Percentiles rank a stretch among this genome's conserved stretches.
Evolutionary conservation across 164 flowering plant species (phyloP).

Genomic region (Umbilicus rupestris): DNA sequence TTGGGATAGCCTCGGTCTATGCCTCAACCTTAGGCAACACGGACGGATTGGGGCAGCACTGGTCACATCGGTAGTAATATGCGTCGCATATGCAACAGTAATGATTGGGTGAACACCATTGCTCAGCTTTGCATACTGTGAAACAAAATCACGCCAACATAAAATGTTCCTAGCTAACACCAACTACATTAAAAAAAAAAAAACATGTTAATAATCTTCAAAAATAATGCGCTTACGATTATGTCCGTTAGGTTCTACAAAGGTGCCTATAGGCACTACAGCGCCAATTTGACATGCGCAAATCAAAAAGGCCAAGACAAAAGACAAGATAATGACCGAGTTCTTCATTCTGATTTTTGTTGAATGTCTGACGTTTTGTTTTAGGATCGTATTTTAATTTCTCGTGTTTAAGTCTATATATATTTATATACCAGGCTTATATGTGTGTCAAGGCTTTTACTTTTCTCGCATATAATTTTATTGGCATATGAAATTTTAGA

Average conservation of each 20-base stretch:
- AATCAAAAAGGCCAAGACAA: background rate
- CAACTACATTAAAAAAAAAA: background rate
- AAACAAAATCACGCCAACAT: background rate
- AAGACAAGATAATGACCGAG: background rate
- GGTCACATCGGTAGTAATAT: background rate
- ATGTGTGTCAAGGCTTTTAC: background rate
- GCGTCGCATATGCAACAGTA: slow-evolving; percentile 5
- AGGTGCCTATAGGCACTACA: background rate
- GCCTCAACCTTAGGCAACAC: background rate
- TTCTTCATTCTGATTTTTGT: background rate
- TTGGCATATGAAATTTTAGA: background rate
- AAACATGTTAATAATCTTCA: background rate
- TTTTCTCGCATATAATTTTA: background rate
- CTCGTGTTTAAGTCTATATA: background rate
- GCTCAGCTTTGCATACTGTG: background rate
- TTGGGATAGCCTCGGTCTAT: no score
- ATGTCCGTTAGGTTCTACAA: background rate
- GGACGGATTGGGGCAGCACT: slow-evolving; percentile 1
- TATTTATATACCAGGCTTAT: background rate
- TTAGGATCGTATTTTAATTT: no score
- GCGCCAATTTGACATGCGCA: background rate
- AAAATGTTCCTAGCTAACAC: background rate
- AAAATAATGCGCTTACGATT: background rate
- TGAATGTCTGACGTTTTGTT: no score
- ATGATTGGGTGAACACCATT: background rate